Base-by-base conservation (phyloP, 768 basidiomycete species). In the Collybiopsis luxurians region DNA sequence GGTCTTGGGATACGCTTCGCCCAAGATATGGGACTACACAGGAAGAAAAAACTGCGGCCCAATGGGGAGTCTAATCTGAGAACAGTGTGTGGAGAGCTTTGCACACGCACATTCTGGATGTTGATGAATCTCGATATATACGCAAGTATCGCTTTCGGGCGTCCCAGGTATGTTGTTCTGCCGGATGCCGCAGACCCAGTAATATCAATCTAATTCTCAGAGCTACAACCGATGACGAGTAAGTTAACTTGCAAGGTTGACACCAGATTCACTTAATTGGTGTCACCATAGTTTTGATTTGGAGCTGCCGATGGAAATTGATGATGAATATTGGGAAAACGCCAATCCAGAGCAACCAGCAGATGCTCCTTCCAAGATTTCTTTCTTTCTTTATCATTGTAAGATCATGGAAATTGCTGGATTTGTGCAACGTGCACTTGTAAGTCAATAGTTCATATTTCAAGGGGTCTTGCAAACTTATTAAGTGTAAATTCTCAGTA, bases 161-260 rank as follows among this genome's bases (percentile, higher is more conserved):
- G 90, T 17, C 84, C 87, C 0, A 77, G 31, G 31, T 34, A 34
- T 13, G 13, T n/a, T n/a, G n/a, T n/a, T n/a, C n/a, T n/a, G n/a
- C n/a, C n/a, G n/a, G n/a, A n/a, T n/a, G n/a, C n/a, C n/a, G n/a
- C n/a, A n/a, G n/a, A n/a, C n/a, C n/a, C n/a, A n/a, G n/a, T n/a
- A n/a, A n/a, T n/a, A n/a, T n/a, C n/a, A n/a, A n/a, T n/a, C n/a
- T n/a, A n/a, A n/a, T n/a, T n/a, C n/a, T 34, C 13, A 34, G 81
- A 52, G 81, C 83, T 2, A 76, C 90, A 4, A 82, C 85, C 48
- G 86, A 89, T 45, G 87, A 87, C 68, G 89, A 90, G 83, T 86
- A 60, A 57, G 85, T 70, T 43, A n/a, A 1, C n/a, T n/a, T n/a
- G n/a, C n/a, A n/a, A n/a, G n/a, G n/a, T n/a, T n/a, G n/a, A n/a